Evolutionary conservation across 2,329 filamentous ascomycete genomes (phyloP).

Genomic region (Pseudogymnoascus sp.): DNA sequence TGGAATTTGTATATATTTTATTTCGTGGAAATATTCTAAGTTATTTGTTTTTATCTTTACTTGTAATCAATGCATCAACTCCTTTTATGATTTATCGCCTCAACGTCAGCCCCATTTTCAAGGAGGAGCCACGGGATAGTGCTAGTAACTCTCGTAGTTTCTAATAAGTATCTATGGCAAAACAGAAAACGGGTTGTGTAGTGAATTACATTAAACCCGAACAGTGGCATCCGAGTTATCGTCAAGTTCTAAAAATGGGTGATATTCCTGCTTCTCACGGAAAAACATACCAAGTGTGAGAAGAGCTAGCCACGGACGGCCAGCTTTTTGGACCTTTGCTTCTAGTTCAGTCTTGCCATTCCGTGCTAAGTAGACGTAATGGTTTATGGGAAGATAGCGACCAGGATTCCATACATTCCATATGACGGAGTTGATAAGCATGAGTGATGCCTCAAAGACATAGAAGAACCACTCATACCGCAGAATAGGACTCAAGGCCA

Average conservation of each 20-base stretch:
- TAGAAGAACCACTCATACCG: conserved; percentile 49
- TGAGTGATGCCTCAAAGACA: conserved; percentile 43
- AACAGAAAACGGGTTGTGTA: not conserved
- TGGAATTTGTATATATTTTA: not conserved
- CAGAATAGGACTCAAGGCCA: conserved; percentile 34
- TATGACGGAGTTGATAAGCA: conserved; percentile 41
- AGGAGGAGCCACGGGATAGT: not conserved
- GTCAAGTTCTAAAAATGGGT: not conserved
- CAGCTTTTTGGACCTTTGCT: conserved; percentile 39
- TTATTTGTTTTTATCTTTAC: not conserved
- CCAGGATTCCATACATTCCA: conserved; percentile 42
- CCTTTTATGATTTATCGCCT: too few relatives aligned
- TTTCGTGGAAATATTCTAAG: not conserved
- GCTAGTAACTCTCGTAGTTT: not conserved
- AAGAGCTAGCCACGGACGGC: conserved; percentile 23
- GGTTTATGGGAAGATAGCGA: conserved; percentile 37
- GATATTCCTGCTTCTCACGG: conserved; percentile 10
- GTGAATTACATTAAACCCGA: not conserved
- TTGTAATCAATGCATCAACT: too few relatives aligned
- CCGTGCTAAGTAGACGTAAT: conserved; percentile 38
- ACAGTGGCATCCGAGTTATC: not conserved
- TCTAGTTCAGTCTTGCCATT: conserved; percentile 40
- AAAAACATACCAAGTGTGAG: conserved; percentile 16
- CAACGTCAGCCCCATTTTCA: not conserved
- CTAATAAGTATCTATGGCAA: not conserved